These are phyloP conservation scores for Saccharomycopsis hybrid DNA, from an alignment of 1,139 yeast species.

Conservation along the genomic window DNA sequence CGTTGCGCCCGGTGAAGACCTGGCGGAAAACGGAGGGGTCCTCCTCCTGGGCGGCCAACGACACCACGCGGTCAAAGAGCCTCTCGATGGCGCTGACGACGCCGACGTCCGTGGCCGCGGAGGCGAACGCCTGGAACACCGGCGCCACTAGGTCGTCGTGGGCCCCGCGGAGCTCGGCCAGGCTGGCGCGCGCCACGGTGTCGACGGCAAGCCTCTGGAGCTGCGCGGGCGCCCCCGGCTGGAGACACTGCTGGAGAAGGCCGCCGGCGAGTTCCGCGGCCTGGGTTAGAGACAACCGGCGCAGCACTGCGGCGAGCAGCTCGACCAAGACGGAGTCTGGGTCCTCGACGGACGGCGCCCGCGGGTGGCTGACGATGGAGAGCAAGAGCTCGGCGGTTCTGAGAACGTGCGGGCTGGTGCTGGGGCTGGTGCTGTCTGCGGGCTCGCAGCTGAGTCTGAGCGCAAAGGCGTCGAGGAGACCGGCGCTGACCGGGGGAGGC, in stretches of 20 bases:
- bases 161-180: conserved; percentile 2
- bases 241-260: conserved; percentile 6
- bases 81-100: conserved; percentile 12
- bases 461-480: conserved; percentile 2
- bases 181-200: background rate
- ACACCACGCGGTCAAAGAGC: conserved; percentile 10
- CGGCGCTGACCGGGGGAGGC: too few species aligned
- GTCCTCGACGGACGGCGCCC: conserved; percentile 2
- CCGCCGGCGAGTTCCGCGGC: conserved; percentile 2
- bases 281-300: conserved; percentile 3
- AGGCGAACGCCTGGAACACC: conserved; percentile 1
- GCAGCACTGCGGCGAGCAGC: conserved; percentile 7
- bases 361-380: conserved; percentile 1
- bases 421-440: too few species aligned
- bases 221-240: background rate
- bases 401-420: background rate
- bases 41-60: background rate
- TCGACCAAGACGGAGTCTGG: conserved; percentile 2
- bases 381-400: conserved; percentile 2
- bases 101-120: background rate
- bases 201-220: conserved; percentile 13
- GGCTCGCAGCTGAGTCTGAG: too few species aligned
- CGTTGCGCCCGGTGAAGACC: background rate
- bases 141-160: background rate
- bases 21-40: conserved; percentile 4